These are phyloP conservation scores for Citrus inodora DNA, from an alignment of 345 rosid species.

Conservation along the genomic window DNA sequence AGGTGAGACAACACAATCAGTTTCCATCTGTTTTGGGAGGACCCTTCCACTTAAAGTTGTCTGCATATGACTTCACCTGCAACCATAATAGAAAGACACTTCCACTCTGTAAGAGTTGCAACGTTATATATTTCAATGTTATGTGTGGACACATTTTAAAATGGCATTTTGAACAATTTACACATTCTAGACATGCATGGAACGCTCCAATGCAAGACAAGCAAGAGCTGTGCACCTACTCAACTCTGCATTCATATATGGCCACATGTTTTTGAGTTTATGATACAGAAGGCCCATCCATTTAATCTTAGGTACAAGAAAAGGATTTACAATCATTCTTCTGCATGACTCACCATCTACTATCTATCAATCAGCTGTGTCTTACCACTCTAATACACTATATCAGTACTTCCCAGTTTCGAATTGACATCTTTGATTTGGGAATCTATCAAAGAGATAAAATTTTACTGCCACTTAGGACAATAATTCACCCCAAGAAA, in stretches of 20 bases:
- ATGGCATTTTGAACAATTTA: neutral
- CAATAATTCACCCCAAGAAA: neutral
- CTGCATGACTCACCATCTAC: neutral
- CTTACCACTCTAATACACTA: neutral
- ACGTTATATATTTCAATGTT: neutral
- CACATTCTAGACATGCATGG: neutral
- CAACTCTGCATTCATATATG: neutral
- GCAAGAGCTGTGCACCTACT: neutral
- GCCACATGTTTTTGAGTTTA: neutral
- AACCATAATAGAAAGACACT: neutral
- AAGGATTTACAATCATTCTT: neutral
- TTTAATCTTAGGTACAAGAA: neutral
- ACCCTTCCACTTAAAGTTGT: slow-evolving; percentile 95
- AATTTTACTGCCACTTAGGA: neutral
- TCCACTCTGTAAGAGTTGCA: neutral
- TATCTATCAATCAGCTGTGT: neutral
- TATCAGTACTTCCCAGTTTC: neutral
- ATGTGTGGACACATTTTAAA: neutral
- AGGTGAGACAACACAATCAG: slow-evolving; percentile 16
- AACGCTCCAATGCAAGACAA: neutral
- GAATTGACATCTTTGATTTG: neutral
- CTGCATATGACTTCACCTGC: slow-evolving; percentile 81
- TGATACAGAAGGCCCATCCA: neutral
- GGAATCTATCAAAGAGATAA: neutral
- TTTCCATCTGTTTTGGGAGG: slow-evolving; percentile 38